These are phyloP conservation scores for Leucogyrophana mollusca DNA, from an alignment of 768 basidiomycete species.

Conservation along the genomic window DNA sequence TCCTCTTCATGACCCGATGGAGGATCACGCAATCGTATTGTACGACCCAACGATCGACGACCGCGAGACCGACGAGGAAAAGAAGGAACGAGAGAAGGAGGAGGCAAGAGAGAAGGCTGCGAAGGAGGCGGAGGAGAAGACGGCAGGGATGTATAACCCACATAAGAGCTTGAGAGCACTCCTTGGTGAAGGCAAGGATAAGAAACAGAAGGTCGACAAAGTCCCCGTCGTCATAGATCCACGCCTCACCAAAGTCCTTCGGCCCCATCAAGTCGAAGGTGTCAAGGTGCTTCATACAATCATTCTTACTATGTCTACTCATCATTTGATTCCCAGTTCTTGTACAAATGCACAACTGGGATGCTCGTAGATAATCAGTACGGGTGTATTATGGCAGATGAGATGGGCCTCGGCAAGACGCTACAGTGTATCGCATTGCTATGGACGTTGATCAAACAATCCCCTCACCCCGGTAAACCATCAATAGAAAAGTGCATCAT, in stretches of 20 bases:
- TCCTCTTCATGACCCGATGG: constrained; percentile 96
- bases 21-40: constrained; percentile 94
- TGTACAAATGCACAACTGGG: constrained; percentile 94
- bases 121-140: constrained; percentile 67
- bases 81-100: constrained; percentile 68
- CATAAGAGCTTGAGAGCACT: constrained; percentile 87
- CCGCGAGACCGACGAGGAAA: constrained; percentile 86
- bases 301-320: constrained; percentile 1
- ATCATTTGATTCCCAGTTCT: constrained; percentile 57
- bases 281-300: constrained; percentile 67
- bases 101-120: constrained; percentile 63
- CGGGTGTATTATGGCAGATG: constrained; percentile 99
- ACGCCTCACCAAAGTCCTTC: constrained; percentile 76
- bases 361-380: constrained; percentile 89
- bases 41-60: constrained; percentile 97
- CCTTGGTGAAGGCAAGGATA: constrained; percentile 68
- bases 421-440: constrained; percentile 94
- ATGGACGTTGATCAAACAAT: constrained; percentile 96
- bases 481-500: constrained; percentile 98
- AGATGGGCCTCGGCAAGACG: constrained; percentile 98
- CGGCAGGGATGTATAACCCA: constrained; percentile 77
- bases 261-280: constrained; percentile 98
- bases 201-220: constrained; percentile 66
- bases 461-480: constrained; percentile 80
- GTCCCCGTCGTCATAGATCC: constrained; percentile 98